These are phyloP conservation scores for Friedmanniomyces simplex DNA, from an alignment of 495 filamentous ascomycete species.

Conservation along the genomic window DNA sequence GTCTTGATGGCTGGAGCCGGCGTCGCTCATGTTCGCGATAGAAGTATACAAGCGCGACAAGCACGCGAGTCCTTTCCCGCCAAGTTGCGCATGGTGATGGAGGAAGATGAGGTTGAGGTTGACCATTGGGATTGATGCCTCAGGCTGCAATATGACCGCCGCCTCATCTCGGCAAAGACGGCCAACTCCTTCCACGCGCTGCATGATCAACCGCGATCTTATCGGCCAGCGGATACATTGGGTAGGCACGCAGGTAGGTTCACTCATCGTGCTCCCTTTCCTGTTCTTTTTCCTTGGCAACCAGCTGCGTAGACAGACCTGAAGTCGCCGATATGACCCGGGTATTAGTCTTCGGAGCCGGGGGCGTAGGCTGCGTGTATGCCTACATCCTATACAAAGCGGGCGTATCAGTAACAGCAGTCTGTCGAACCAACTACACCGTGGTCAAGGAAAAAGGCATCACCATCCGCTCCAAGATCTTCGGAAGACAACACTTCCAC, in stretches of 20 bases:
- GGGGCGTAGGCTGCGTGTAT: slow-evolving; percentile 43
- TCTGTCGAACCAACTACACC: slow-evolving; percentile 48
- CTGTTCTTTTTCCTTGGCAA: too few species aligned
- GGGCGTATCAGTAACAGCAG: slow-evolving; percentile 35
- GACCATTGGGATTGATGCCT: too few species aligned
- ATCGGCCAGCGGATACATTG: neutral
- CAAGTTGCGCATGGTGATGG: too few species aligned
- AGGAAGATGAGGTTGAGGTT: too few species aligned
- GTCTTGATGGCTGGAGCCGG: neutral
- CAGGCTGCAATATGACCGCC: too few species aligned
- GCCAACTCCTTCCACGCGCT: too few species aligned
- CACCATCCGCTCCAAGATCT: slow-evolving; percentile 39
- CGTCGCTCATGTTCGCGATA: neutral
- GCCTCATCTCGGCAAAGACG: too few species aligned
- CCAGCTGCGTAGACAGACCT: too few species aligned
- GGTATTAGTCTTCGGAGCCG: slow-evolving; percentile 42
- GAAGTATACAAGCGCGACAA: too few species aligned
- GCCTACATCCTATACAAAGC: slow-evolving; percentile 40
- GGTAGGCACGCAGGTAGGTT: too few species aligned
- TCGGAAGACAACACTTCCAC: slow-evolving; percentile 33
- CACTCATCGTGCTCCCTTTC: too few species aligned
- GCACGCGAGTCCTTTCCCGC: too few species aligned
- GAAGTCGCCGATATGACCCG: slow-evolving; percentile 16
- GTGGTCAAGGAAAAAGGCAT: slow-evolving; percentile 40
- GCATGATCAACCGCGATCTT: neutral